Conservation (phyloP, 371 early-diverging fungal species). For the Synchytrium microbalum region DNA sequence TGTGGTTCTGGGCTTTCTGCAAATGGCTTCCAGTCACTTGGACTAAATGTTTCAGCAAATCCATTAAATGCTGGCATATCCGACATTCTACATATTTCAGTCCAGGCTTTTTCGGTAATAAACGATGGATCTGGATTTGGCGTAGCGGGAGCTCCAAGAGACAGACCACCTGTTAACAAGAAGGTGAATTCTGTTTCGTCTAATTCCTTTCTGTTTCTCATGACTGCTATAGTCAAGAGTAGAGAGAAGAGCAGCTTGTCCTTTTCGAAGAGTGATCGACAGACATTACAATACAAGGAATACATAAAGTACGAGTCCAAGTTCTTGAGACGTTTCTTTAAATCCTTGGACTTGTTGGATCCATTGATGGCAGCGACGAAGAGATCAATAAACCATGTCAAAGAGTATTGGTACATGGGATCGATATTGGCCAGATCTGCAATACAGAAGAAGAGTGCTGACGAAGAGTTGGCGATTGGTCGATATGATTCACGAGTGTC, state of each 20-base stretch:
- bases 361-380: conserved; percentile 35
- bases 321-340: conserved; percentile 45
- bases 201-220: conserved; percentile 36
- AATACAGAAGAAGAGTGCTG: conserved; percentile 46
- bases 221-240: conserved; percentile 36
- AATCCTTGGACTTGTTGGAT: conserved; percentile 40
- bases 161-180: conserved; percentile 42
- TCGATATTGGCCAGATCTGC: conserved; percentile 51
- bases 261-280: conserved; percentile 48
- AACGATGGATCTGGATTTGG: conserved; percentile 40
- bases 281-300: conserved; percentile 50
- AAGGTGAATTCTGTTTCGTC: conserved; percentile 36
- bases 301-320: conserved; percentile 46
- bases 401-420: conserved; percentile 52
- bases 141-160: conserved; percentile 24
- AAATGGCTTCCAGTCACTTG: conserved; percentile 37
- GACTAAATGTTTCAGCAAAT: conserved; percentile 33
- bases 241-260: conserved; percentile 53
- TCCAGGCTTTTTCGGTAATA: conserved; percentile 44
- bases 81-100: conserved; percentile 36
- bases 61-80: conserved; percentile 37
- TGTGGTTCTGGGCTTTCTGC: conserved; percentile 31
- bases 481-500: conserved; percentile 49
- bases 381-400: conserved; percentile 50
- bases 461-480: conserved; percentile 48